These are phyloP conservation scores for Earliella scabrosa DNA, from an alignment of 1,284 basidiomycete species.

Conservation along the genomic window DNA sequence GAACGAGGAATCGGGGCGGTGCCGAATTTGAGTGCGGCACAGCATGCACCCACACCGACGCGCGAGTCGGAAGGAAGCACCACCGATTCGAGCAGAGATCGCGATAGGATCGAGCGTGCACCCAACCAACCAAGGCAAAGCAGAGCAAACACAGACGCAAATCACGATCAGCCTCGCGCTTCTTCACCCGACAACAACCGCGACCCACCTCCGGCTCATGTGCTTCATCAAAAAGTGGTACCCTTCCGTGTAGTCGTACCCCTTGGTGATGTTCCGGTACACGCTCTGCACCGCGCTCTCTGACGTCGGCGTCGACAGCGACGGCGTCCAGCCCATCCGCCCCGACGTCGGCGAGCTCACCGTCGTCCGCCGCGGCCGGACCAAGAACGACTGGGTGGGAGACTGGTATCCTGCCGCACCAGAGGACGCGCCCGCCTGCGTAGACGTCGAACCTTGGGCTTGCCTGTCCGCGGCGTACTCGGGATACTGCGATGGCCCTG, in stretches of 20 bases:
- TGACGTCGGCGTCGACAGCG: constrained; percentile 19
- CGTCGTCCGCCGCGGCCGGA: constrained; percentile 18
- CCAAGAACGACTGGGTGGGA: constrained; percentile 17
- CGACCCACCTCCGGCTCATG: constrained; percentile 77
- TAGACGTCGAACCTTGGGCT: constrained; percentile 4
- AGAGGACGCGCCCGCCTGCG: neutral
- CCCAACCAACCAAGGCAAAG: neutral
- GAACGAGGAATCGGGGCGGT: neutral
- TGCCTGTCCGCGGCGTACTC: constrained; percentile 19
- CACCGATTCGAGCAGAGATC: too few relatives aligned
- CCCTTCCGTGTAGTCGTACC: constrained; percentile 92
- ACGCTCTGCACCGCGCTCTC: constrained; percentile 57
- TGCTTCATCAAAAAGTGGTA: constrained; percentile 96
- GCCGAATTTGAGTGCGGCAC: neutral
- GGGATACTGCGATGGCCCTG: constrained; percentile 15
- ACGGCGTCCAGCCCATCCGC: constrained; percentile 25
- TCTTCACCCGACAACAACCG: constrained; percentile 5
- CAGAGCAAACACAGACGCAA: neutral
- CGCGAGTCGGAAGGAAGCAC: neutral
- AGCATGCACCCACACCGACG: neutral
- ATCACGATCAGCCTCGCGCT: constrained; percentile 5
- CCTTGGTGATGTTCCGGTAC: constrained; percentile 75
- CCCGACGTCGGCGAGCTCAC: constrained; percentile 21
- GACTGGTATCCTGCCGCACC: constrained; percentile 4
- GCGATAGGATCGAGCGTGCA: too few relatives aligned